These are phyloP conservation scores for Cardamine resedifolia DNA, from an alignment of 345 rosid species.

Conservation along the genomic window DNA sequence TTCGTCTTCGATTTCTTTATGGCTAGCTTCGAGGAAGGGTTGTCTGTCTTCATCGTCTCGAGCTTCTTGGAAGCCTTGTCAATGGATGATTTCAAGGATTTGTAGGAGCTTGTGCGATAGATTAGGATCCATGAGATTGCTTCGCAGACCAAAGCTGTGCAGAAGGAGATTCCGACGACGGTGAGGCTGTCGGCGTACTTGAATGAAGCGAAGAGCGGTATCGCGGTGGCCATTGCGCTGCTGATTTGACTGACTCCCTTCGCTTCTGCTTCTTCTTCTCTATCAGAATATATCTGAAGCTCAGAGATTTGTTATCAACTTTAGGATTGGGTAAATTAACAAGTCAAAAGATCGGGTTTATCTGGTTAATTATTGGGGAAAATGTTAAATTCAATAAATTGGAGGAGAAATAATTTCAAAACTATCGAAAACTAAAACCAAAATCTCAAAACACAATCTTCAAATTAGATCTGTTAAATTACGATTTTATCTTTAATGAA, in stretches of 20 bases:
- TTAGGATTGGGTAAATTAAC: no score
- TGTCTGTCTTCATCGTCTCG: constrained; percentile 82
- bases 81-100: constrained; percentile 84
- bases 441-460: no score
- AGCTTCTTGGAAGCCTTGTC: constrained; percentile 96
- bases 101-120: constrained; percentile 93
- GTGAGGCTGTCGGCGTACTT: constrained; percentile 81
- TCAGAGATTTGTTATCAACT: not conserved
- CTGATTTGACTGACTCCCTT: not conserved
- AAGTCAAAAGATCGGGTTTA: not conserved
- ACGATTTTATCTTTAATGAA: no score
- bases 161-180: constrained; percentile 82
- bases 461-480: no score
- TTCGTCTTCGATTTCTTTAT: constrained; percentile 80
- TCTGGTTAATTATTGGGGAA: no score
- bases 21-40: constrained; percentile 47
- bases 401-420: no score
- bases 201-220: constrained; percentile 53
- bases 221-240: constrained; percentile 41
- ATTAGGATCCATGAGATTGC: constrained; percentile 94
- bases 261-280: not conserved
- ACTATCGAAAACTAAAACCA: no score
- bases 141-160: constrained; percentile 92
- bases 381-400: no score
- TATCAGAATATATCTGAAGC: not conserved